A percentile compares a stretch with the other conserved stretches of the same genome.
Evolutionary conservation across 2,329 filamentous ascomycete species (phyloP).

Genomic region (Trichoderma polysporum): DNA sequence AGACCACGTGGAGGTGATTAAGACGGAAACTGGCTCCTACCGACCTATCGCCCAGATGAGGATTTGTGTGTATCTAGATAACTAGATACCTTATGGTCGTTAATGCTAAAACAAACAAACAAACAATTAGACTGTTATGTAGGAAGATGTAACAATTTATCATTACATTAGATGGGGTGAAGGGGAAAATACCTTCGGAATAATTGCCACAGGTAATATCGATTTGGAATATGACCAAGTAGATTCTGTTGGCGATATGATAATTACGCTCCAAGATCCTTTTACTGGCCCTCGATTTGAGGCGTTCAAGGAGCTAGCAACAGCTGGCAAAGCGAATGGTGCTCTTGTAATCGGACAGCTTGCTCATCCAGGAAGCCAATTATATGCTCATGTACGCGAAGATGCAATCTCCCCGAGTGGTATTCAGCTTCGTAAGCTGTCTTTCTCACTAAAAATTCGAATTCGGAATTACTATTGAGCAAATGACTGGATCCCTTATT

Average conservation of each 20-base stretch:
- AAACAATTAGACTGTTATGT: no score
- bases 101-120: no score
- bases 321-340: constrained; percentile 56
- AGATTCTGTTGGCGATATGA: not conserved
- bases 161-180: no score
- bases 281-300: constrained; percentile 60
- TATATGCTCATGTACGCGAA: constrained; percentile 35
- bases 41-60: no score
- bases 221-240: not conserved
- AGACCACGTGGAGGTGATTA: no score
- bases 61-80: no score
- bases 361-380: constrained; percentile 53
- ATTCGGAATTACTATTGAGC: no score
- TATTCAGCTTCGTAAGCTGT: not conserved
- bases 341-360: constrained; percentile 61
- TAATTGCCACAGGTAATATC: not conserved
- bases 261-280: constrained; percentile 35
- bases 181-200: constrained; percentile 41
- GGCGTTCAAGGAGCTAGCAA: constrained; percentile 56
- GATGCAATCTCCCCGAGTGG: not conserved
- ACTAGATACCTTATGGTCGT: no score
- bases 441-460: not conserved
- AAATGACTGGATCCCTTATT: no score
- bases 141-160: no score
- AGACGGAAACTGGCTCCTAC: no score